Conservation (phyloP, 352 stramenopile species). For the Phytopythium oedochilum region DNA sequence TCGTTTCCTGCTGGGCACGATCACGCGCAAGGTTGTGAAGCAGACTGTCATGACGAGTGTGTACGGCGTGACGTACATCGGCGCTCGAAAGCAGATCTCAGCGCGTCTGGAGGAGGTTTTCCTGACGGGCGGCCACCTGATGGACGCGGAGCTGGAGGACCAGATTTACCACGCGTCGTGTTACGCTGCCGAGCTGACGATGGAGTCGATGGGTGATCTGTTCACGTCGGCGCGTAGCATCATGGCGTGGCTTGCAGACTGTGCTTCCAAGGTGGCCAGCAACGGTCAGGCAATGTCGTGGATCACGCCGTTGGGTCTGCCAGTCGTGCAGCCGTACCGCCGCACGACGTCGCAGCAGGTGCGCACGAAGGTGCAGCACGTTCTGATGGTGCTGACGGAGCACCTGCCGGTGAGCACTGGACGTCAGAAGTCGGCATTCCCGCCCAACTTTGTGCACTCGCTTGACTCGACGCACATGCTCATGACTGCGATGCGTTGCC, state of each 20-base stretch:
- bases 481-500: slow-evolving; percentile 95
- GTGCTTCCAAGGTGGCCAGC: slow-evolving; percentile 60
- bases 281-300: slow-evolving; percentile 95
- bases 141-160: slow-evolving; percentile 77
- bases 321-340: slow-evolving; percentile 98
- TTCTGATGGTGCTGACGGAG: slow-evolving; percentile 81
- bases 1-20: slow-evolving; percentile 66
- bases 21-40: slow-evolving; percentile 97
- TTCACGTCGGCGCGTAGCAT: slow-evolving; percentile 95
- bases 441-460: slow-evolving; percentile 99
- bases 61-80: slow-evolving; percentile 99
- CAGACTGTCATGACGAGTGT: slow-evolving; percentile 99
- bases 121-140: slow-evolving; percentile 68
- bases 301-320: slow-evolving; percentile 98
- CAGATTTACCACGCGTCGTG: slow-evolving; percentile 84
- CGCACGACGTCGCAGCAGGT: slow-evolving; percentile 74
- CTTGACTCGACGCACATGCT: slow-evolving; percentile 99
- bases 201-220: slow-evolving; percentile 96
- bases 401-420: slow-evolving; percentile 54
- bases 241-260: slow-evolving; percentile 89
- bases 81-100: slow-evolving; percentile 97
- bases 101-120: slow-evolving; percentile 93
- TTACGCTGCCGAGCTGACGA: slow-evolving; percentile 95
- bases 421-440: slow-evolving; percentile 96
- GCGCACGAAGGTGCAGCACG: slow-evolving; percentile 84